phyloP scores from a whole-genome alignment of 371 early-diverging fungal species.

The Mortierella sp. region DNA sequence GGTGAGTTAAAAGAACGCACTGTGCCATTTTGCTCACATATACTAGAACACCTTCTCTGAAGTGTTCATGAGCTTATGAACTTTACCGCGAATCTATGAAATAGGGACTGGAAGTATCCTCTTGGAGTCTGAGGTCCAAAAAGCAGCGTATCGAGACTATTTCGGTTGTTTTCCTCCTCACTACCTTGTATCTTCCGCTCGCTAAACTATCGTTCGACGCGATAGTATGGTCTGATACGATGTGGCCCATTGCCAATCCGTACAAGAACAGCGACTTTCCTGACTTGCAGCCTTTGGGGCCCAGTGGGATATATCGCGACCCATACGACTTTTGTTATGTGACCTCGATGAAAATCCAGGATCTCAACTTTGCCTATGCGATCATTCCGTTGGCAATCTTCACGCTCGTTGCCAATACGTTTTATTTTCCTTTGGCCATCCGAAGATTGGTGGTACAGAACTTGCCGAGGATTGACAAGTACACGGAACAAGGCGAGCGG shows the following conservation, averaged over 20 bases:
- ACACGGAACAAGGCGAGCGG: conserved; percentile 54
- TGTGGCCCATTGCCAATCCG: conserved; percentile 67
- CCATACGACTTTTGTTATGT: conserved; percentile 64
- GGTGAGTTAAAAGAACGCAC: conserved; percentile 11
- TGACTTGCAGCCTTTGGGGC: conserved; percentile 37
- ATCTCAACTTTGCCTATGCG: conserved; percentile 61
- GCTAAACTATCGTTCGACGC: conserved; percentile 67
- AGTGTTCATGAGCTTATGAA: too few relatives aligned
- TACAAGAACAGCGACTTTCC: conserved; percentile 59
- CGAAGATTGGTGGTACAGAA: conserved; percentile 52
- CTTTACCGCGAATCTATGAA: too few relatives aligned
- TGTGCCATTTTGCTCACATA: not conserved
- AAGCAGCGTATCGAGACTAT: conserved; percentile 51
- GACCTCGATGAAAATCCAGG: conserved; percentile 61
- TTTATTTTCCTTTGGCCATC: conserved; percentile 61
- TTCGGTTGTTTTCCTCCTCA: conserved; percentile 57
- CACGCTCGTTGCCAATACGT: conserved; percentile 40
- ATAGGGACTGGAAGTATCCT: conserved; percentile 52
- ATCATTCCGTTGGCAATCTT: conserved; percentile 60
- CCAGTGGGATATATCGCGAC: conserved; percentile 45
- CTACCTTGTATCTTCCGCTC: conserved; percentile 67
- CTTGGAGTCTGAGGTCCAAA: conserved; percentile 55
- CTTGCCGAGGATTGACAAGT: conserved; percentile 53
- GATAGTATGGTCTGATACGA: conserved; percentile 65
- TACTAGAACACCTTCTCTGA: too few relatives aligned